Evolutionary conservation across 352 stramenopile genomes (phyloP).

Genomic region (Globisporangium nodosum): DNA sequence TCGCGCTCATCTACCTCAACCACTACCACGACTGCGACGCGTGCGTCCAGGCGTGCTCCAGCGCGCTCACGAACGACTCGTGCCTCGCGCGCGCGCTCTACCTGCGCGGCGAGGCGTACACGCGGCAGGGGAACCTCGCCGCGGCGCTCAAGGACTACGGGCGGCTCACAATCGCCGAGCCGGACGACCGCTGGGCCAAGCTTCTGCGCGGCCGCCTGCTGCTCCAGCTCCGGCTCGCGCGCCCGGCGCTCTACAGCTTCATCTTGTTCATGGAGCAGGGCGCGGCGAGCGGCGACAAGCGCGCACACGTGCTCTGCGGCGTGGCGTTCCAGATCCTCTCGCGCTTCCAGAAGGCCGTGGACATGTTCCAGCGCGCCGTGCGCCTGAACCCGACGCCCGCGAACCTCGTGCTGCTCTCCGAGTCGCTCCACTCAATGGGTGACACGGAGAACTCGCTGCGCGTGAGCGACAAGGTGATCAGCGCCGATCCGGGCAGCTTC

Average conservation of each 20-base stretch:
- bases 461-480: slow-evolving; percentile 69
- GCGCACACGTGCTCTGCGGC: slow-evolving; percentile 45
- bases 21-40: slow-evolving; percentile 74
- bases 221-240: slow-evolving; percentile 46
- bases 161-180: slow-evolving; percentile 49
- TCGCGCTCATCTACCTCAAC: slow-evolving; percentile 73
- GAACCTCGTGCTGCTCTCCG: slow-evolving; percentile 73
- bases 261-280: slow-evolving; percentile 63
- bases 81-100: slow-evolving; percentile 57
- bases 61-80: slow-evolving; percentile 56
- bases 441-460: slow-evolving; percentile 76
- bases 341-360: slow-evolving; percentile 56
- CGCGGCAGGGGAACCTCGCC: slow-evolving; percentile 46
- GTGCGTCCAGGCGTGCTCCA: slow-evolving; percentile 60
- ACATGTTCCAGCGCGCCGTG: slow-evolving; percentile 58
- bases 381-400: slow-evolving; percentile 54
- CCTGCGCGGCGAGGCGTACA: slow-evolving; percentile 58
- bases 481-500: slow-evolving; percentile 45
- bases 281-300: slow-evolving; percentile 25
- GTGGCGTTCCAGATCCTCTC: slow-evolving; percentile 65
- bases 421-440: slow-evolving; percentile 72
- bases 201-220: slow-evolving; percentile 53
- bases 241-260: slow-evolving; percentile 68
- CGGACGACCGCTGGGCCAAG: slow-evolving; percentile 55
- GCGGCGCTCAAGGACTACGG: slow-evolving; percentile 61